Conservation (phyloP, 2,329 filamentous ascomycete species). For the Geoglossum cookeanum region DNA sequence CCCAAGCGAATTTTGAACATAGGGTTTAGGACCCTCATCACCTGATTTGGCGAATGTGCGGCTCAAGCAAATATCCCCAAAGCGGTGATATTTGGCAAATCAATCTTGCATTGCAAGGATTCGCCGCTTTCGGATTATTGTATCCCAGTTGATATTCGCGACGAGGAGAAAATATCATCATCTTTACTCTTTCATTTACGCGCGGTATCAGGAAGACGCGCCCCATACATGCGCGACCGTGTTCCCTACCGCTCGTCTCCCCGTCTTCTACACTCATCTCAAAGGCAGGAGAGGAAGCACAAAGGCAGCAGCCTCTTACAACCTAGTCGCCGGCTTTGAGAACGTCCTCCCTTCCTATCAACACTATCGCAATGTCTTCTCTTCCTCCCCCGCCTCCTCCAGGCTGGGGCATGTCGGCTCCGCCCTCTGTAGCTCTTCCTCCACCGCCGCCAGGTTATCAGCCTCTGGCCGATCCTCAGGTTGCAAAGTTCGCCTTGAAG, state of each 20-base stretch:
- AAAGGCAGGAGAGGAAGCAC: neutral
- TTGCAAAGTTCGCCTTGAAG: constrained; percentile 93
- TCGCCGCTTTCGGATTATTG: neutral
- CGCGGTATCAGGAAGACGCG: neutral
- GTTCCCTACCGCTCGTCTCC: too few relatives aligned
- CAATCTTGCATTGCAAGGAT: neutral
- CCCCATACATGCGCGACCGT: neutral
- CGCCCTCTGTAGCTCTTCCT: constrained; percentile 33
- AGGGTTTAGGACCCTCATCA: neutral
- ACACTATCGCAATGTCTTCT: constrained; percentile 9
- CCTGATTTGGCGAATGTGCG: constrained; percentile 1
- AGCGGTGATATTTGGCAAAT: neutral
- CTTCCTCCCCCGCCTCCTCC: constrained; percentile 46
- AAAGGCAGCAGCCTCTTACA: neutral
- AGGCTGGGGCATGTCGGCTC: constrained; percentile 37
- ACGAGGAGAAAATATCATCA: neutral
- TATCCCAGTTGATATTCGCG: neutral
- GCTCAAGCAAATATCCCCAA: constrained; percentile 1
- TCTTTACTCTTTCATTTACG: neutral
- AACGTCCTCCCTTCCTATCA: neutral
- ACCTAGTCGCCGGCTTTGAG: neutral
- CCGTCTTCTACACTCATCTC: neutral
- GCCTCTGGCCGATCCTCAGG: constrained; percentile 60
- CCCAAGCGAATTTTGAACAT: neutral
- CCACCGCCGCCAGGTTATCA: constrained; percentile 76